Conservation (phyloP, 768 basidiomycete species). For the Sarcomyxa edulis region DNA sequence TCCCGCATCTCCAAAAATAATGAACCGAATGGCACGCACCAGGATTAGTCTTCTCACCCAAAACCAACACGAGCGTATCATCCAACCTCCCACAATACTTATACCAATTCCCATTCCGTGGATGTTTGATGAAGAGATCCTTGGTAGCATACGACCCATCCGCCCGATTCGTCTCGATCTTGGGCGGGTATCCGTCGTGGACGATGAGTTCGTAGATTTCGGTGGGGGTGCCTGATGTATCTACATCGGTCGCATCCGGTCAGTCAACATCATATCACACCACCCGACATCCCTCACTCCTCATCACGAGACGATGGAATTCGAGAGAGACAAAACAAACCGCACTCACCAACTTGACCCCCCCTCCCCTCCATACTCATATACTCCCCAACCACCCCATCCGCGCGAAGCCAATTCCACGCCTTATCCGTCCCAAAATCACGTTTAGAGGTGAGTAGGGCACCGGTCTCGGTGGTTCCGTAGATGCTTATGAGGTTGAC, state of each 20-base stretch:
- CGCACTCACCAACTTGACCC: no score
- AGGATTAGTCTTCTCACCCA: constrained; percentile 54
- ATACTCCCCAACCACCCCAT: constrained; percentile 24
- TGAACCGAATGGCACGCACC: no score
- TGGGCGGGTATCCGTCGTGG: constrained; percentile 45
- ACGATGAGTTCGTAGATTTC: constrained; percentile 43
- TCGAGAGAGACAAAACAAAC: no score
- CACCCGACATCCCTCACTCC: no score
- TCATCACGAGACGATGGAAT: no score
- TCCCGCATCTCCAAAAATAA: no score
- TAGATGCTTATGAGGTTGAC: constrained; percentile 44
- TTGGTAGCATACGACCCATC: constrained; percentile 53
- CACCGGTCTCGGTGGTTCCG: constrained; percentile 41
- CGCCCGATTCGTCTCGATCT: constrained; percentile 38
- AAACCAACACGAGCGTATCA: constrained; percentile 42
- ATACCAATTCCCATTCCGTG: constrained; percentile 26
- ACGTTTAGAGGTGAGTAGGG: constrained; percentile 41
- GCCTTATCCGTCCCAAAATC: constrained; percentile 44
- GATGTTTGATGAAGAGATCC: constrained; percentile 48
- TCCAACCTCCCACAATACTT: constrained; percentile 51
- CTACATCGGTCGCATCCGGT: no score
- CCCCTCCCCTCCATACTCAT: constrained; percentile 38
- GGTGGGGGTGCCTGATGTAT: no score
- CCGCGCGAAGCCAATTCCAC: constrained; percentile 47
- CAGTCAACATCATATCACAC: no score